Evolutionary conservation across 2,329 filamentous ascomycete species (phyloP), one percentile per base, ranked within the genome.

Genomic region (Pseudogymnoascus sp.): DNA sequence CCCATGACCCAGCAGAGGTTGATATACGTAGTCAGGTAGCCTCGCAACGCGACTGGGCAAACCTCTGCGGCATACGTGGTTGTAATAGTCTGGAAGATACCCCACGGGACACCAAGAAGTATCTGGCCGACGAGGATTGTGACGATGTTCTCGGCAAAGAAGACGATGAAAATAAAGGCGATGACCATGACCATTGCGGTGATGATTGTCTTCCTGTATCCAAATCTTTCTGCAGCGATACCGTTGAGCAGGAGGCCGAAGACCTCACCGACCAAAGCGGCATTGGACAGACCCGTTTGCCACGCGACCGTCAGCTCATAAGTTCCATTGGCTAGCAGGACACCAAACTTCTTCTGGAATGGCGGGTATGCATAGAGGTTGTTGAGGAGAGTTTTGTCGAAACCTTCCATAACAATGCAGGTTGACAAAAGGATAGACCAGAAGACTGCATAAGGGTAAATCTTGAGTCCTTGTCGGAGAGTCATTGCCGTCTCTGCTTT

Each of bases 371-470:
- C 62, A 64, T 67, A 92, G 71, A 94, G 91, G 75, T 92, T 92
- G 78, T 88, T 28, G 69, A 94, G 84, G 61, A 95, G 78, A 69
- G 84, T 87, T 63, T 94, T 80, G 72, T 96, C 91, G 77, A 92
- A 95, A 35, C 90, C 91, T 75, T 96, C 91, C 92, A 96, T 96
- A 69, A 84, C 85, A 70, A 96, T 94, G 72, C 89, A 92, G 0
- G 90, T 93, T n/a, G 89, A 93, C 74, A 96, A 92, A 64, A 95
- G 78, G 60, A 96, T 71, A 69, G 87, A 91, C 90, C 91, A 96
- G 22, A 78, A 82, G 62, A 95, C 87, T 22, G 92, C 92, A 78
- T 95, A 93, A 63, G 91, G 91, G 72, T 96, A 96, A 25, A 94
- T 80, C 71, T 80, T 85, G 73, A 96, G 81, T 65, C 90, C 91